phyloP scores from a whole-genome alignment of 768 basidiomycete genomes.

The Macrolepiota fuliginosa region DNA sequence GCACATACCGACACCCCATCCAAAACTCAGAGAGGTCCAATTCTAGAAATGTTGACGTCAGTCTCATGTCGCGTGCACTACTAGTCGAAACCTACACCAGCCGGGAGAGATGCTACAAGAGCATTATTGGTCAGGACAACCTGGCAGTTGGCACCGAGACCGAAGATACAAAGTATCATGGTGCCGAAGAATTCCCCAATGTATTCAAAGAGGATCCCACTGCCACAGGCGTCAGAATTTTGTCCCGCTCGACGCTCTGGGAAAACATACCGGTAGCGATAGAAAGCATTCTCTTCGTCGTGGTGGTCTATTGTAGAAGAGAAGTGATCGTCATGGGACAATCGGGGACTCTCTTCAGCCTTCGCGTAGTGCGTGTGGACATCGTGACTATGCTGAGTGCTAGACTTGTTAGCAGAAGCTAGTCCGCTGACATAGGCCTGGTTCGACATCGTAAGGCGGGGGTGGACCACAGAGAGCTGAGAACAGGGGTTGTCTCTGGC shows the following conservation, averaged over 20 bases:
- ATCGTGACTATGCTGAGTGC: background rate
- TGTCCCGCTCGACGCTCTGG: background rate
- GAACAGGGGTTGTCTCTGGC: background rate
- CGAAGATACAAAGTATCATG: constrained; percentile 52
- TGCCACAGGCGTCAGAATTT: background rate
- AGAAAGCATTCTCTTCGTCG: background rate
- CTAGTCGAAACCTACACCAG: constrained; percentile 43
- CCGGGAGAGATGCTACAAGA: constrained; percentile 36
- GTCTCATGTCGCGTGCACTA: background rate
- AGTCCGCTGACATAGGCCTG: constrained; percentile 1
- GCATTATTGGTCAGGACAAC: constrained; percentile 40
- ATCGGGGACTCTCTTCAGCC: background rate
- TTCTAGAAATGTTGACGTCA: constrained; percentile 4
- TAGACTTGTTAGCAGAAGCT: background rate
- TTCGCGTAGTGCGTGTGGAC: background rate
- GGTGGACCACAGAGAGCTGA: background rate
- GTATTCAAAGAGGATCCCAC: constrained; percentile 13
- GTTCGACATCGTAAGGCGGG: background rate
- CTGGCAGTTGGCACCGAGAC: constrained; percentile 51
- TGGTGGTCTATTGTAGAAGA: background rate
- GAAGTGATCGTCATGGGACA: background rate
- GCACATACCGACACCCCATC: constrained; percentile 36
- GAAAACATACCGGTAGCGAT: background rate
- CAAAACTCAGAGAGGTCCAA: constrained; percentile 37
- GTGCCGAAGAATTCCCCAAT: constrained; percentile 55